Evolutionary conservation across 805 yeast species (phyloP).

Genomic region (Sugiyamaella chiloensis): DNA sequence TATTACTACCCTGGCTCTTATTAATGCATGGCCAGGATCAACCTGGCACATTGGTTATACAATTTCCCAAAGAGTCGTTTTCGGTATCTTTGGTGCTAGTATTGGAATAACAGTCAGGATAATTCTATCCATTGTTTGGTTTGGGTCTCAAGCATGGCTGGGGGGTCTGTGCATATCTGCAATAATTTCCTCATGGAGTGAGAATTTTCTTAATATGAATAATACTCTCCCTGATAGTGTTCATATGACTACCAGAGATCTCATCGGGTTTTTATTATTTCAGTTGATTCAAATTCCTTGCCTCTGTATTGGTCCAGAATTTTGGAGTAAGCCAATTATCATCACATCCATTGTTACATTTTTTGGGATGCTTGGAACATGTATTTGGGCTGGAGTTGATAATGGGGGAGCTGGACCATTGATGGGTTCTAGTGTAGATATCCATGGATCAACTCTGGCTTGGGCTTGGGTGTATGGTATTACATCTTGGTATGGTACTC

Average conservation of each 20-base stretch:
- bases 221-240: slow-evolving; percentile 42
- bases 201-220: slow-evolving; percentile 38
- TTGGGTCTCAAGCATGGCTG: slow-evolving; percentile 43
- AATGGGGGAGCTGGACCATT: slow-evolving; percentile 26
- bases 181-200: slow-evolving; percentile 39
- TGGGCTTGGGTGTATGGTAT: slow-evolving; percentile 31
- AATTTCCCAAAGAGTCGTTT: slow-evolving; percentile 42
- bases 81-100: slow-evolving; percentile 46
- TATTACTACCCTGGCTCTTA: slow-evolving; percentile 40
- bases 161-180: slow-evolving; percentile 45
- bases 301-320: slow-evolving; percentile 31
- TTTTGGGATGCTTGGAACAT: slow-evolving; percentile 32
- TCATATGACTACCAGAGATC: slow-evolving; percentile 33
- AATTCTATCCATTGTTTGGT: slow-evolving; percentile 46
- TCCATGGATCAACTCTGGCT: neutral
- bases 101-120: slow-evolving; percentile 33
- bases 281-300: slow-evolving; percentile 43
- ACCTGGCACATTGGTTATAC: slow-evolving; percentile 46
- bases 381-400: slow-evolving; percentile 23
- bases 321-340: slow-evolving; percentile 36
- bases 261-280: slow-evolving; percentile 44
- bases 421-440: slow-evolving; percentile 39
- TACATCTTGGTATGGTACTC: slow-evolving; percentile 39
- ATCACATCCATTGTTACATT: slow-evolving; percentile 38
- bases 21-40: slow-evolving; percentile 48